These are phyloP conservation scores for Trifolium fragiferum DNA, from an alignment of 306 rosid genomes.

Conservation along the genomic window DNA sequence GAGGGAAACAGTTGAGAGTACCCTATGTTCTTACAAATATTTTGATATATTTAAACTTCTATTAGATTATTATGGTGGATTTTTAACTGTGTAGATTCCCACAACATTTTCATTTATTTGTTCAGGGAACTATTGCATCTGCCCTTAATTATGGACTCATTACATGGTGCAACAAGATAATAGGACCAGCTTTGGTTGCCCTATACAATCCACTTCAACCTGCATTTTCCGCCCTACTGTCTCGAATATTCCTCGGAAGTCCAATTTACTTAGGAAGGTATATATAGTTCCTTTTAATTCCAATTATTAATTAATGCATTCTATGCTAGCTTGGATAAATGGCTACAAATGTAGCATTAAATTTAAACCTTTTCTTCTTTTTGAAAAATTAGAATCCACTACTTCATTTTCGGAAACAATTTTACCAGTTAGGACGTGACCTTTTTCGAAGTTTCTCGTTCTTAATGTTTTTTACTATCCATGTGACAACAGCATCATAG, in stretches of 20 bases:
- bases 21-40: constrained; percentile 11
- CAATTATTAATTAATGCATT: constrained; percentile 6
- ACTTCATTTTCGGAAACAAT: neutral
- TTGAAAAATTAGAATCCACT: neutral
- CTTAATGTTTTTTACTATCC: constrained; percentile 38
- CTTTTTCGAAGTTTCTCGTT: constrained; percentile 41
- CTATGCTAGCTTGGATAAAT: constrained; percentile 4
- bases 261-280: constrained; percentile 92
- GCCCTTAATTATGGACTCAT: constrained; percentile 92
- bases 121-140: constrained; percentile 86
- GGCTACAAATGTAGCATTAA: constrained; percentile 10
- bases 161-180: constrained; percentile 88
- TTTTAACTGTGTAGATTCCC: neutral
- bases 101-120: constrained; percentile 22
- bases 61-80: neutral
- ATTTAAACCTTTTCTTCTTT: neutral
- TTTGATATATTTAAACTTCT: neutral
- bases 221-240: constrained; percentile 71
- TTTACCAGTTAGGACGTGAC: neutral
- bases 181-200: constrained; percentile 94
- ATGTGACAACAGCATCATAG: constrained; percentile 69
- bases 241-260: constrained; percentile 90
- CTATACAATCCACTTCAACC: constrained; percentile 97
- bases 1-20: constrained; percentile 12
- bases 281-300: constrained; percentile 38